Percentiles rank a stretch among this genome's conserved stretches.
Evolutionary conservation across 495 filamentous ascomycete genomes (phyloP).

Genomic region (Eremomyces bilateralis): DNA sequence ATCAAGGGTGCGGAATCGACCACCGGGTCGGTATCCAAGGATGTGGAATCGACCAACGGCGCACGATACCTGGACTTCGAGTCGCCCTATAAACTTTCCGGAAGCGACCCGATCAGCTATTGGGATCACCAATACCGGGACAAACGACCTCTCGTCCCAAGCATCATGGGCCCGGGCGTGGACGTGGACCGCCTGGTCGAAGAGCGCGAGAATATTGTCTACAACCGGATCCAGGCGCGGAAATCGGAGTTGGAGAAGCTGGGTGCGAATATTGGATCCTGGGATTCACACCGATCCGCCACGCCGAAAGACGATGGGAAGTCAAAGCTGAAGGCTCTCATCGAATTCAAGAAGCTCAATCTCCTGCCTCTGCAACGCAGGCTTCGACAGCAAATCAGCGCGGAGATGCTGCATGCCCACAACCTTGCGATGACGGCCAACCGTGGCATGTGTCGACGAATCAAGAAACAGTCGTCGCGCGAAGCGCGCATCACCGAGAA

Average conservation of each 20-base stretch:
- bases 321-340: constrained; percentile 69
- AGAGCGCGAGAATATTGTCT: constrained; percentile 68
- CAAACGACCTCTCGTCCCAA: constrained; percentile 56
- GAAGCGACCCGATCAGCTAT: constrained; percentile 48
- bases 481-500: constrained; percentile 96
- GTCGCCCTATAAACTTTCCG: constrained; percentile 38
- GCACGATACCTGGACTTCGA: constrained; percentile 46
- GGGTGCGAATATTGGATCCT: constrained; percentile 59
- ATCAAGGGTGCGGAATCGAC: too few species aligned
- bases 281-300: constrained; percentile 56
- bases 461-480: constrained; percentile 91
- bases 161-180: constrained; percentile 72
- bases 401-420: constrained; percentile 78
- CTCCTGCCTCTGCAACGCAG: constrained; percentile 67
- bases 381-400: constrained; percentile 63
- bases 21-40: too few species aligned
- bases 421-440: constrained; percentile 93
- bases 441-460: constrained; percentile 63
- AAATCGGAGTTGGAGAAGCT: constrained; percentile 63
- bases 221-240: constrained; percentile 69
- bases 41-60: too few species aligned
- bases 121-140: constrained; percentile 49
- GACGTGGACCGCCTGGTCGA: constrained; percentile 62
- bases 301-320: constrained; percentile 47
- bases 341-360: constrained; percentile 75